Percentiles rank a stretch among this genome's conserved stretches.
These are phyloP conservation scores for Talaromyces sp. DNA, from an alignment of 2,329 filamentous ascomycete genomes.

Conservation along the genomic window DNA sequence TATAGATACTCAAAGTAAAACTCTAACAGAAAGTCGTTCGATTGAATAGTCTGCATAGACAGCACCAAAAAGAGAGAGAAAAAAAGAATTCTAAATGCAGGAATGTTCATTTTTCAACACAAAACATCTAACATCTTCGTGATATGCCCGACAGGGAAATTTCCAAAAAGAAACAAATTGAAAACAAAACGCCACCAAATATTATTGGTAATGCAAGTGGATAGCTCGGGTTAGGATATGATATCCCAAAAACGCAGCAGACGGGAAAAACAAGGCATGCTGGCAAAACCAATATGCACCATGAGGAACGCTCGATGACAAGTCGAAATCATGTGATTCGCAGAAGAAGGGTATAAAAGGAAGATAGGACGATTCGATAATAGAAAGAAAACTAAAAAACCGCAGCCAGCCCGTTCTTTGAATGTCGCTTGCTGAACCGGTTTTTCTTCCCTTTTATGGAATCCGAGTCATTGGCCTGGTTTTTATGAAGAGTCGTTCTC, in stretches of 20 bases:
- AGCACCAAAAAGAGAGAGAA: not conserved
- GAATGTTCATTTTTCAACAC: not conserved
- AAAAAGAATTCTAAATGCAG: not conserved
- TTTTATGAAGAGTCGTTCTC: slow-evolving; percentile 42
- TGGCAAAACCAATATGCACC: slow-evolving; percentile 11
- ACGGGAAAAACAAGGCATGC: not conserved
- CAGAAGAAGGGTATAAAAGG: not conserved
- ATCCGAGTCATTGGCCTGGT: slow-evolving; percentile 44
- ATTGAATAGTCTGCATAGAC: not conserved
- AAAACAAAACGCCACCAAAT: slow-evolving; percentile 10
- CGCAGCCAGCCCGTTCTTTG: slow-evolving; percentile 87
- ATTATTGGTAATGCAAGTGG: slow-evolving; percentile 1
- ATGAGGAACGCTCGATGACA: slow-evolving; percentile 8
- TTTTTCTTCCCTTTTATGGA: slow-evolving; percentile 55
- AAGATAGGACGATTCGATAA: not conserved
- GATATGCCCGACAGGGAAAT: not conserved
- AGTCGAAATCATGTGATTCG: not conserved
- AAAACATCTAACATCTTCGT: slow-evolving; percentile 5
- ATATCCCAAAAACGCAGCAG: not conserved
- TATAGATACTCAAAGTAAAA: not conserved
- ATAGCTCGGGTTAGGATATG: not conserved
- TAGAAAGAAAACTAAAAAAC: slow-evolving; percentile 58
- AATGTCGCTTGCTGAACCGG: slow-evolving; percentile 85
- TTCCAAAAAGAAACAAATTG: not conserved
- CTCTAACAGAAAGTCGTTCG: not conserved